Base-by-base conservation (phyloP, 1,284 basidiomycete genomes). In the Xerocomus tenax region DNA sequence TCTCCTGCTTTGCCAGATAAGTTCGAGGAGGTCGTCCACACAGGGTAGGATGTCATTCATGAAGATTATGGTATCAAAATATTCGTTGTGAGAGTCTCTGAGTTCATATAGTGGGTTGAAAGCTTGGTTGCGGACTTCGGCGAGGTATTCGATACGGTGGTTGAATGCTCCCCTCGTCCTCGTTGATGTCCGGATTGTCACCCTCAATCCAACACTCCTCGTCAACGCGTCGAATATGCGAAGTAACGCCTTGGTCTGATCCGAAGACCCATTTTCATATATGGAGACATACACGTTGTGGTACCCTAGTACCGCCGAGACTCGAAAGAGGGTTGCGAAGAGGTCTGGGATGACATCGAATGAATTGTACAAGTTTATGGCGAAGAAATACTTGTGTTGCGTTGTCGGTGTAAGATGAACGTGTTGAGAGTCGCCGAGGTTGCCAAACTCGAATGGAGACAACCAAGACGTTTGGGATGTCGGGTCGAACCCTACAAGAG, bases 41-140 rank as follows among this genome's bases (percentile, higher is more conserved):
- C 93, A 97, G 13, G 93, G 93, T 29, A 97, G 74, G 65, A 97
- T 86, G 69, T 97, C 93, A 77, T 95, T 97, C 93, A 97, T 96
- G 76, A 97, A 97, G 52, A 97, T 75, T 70, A 97, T 89, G 35
- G 86, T 81, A 71, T 97, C 93, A 58, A 96, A 97, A 55, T 89
- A 83, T 68, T 96, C 92, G 64, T 84, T 85, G 63, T 92, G 84
- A 32, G 84, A 74, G 64, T 95, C 92, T 42, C 93, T 78, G 39
- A 95, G 76, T 65, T 97, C 93, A 69, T 93, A 87, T 21, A 97
- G 72, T 1, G 93, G 93, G 3, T 87, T 89, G 68, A 97, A 88
- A 25, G 94, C 93, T 29, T 90, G 84, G 65, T 97, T 97, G 56
- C 93, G 86, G 28, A 97, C 93, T 66, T 97, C 93, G 25, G 93